These are phyloP conservation scores for Sporothrix schenckii DNA, from an alignment of 2,329 filamentous ascomycete genomes.

Conservation along the genomic window DNA sequence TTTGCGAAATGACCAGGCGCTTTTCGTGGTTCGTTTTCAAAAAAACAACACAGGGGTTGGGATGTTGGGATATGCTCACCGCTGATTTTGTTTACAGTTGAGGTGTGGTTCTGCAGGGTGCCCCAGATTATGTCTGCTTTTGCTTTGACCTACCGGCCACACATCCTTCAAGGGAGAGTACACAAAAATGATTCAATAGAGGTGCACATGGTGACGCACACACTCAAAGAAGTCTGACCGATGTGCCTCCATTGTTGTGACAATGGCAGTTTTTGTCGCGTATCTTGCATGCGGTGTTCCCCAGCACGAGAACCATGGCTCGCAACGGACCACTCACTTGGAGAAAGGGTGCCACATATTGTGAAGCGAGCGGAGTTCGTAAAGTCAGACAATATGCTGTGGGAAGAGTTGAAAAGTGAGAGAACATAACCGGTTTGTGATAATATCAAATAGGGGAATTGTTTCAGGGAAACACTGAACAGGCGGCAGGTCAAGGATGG, in stretches of 20 bases:
- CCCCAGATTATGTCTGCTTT: not conserved
- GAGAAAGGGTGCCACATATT: not conserved
- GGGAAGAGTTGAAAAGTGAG: not conserved
- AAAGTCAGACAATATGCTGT: not conserved
- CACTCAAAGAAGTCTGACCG: not conserved
- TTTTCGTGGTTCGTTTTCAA: not conserved
- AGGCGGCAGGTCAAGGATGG: not conserved
- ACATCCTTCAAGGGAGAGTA: not conserved
- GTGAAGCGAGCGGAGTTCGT: not conserved
- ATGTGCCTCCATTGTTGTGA: not conserved
- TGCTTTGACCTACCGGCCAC: not conserved
- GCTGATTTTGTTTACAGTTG: conserved; percentile 4
- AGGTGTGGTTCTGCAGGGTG: not conserved
- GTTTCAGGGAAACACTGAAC: not conserved
- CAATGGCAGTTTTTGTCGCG: not conserved
- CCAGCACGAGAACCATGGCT: not conserved
- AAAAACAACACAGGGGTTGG: not conserved
- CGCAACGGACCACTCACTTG: no score
- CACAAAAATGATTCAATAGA: not conserved
- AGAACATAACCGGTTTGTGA: not conserved
- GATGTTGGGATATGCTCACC: not conserved
- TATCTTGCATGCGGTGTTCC: not conserved
- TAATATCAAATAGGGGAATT: not conserved
- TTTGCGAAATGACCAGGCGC: not conserved
- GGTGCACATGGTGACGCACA: not conserved